These are phyloP conservation scores for Tagetes patula DNA, from an alignment of 129 eudicot genomes.

Conservation along the genomic window DNA sequence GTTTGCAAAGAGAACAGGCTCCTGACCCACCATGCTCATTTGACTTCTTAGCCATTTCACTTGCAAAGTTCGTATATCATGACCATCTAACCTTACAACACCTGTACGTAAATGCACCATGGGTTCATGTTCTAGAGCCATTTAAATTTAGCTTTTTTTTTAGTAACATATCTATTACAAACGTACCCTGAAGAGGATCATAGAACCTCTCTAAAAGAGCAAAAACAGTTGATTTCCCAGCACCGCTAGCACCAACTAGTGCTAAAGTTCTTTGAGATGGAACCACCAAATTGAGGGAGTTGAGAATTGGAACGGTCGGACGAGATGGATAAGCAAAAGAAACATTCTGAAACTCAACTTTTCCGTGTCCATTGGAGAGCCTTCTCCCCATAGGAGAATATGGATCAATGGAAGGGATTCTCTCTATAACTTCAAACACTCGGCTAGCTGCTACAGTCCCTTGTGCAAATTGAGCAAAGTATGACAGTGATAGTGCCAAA, in stretches of 20 bases:
- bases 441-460: constrained; percentile 86
- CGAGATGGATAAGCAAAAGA: constrained; percentile 77
- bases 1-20: constrained; percentile 71
- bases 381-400: constrained; percentile 63
- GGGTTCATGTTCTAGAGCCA: not conserved
- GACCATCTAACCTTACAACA: constrained; percentile 64
- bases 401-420: constrained; percentile 73
- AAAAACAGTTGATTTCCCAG: constrained; percentile 83
- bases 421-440: constrained; percentile 74
- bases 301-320: constrained; percentile 62
- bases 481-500: constrained; percentile 66
- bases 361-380: constrained; percentile 57
- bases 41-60: constrained; percentile 86
- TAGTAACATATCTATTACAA: too few relatives aligned
- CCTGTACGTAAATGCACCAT: constrained; percentile 35
- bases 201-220: constrained; percentile 87
- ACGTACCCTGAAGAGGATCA: constrained; percentile 64
- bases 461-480: constrained; percentile 83
- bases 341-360: constrained; percentile 59
- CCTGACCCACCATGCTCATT: constrained; percentile 94
- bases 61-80: constrained; percentile 72
- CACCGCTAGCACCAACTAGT: constrained; percentile 78
- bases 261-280: constrained; percentile 66
- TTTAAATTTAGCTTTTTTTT: not conserved
- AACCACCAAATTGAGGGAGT: constrained; percentile 60